Conservation (phyloP, 2,329 filamentous ascomycete species). For the Stagonosporopsis vannaccii region DNA sequence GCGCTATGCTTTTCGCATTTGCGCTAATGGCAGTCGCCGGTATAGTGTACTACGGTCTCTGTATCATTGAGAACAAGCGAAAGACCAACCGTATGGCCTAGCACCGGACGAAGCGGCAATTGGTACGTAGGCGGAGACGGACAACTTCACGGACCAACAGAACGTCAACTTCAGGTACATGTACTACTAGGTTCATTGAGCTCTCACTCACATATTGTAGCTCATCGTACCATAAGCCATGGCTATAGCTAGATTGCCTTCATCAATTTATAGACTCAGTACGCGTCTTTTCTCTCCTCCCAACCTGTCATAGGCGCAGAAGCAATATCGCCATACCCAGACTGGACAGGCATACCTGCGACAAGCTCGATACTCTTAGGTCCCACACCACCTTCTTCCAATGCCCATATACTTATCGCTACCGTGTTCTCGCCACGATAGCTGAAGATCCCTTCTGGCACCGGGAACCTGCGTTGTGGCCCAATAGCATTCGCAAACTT, state of each 20-base stretch:
- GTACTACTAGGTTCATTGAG: no score
- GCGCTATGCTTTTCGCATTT: conserved; percentile 3
- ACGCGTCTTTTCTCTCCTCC: conserved; percentile 24
- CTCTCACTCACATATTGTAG: neutral
- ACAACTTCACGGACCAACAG: neutral
- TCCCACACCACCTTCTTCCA: conserved; percentile 64
- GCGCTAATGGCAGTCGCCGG: neutral
- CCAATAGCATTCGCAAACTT: conserved; percentile 73
- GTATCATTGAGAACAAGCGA: conserved; percentile 2
- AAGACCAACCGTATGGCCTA: neutral
- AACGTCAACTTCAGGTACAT: conserved; percentile 1
- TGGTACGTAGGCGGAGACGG: neutral
- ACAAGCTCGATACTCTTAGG: conserved; percentile 62
- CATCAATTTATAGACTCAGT: no score
- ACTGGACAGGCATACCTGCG: conserved; percentile 54
- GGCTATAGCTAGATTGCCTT: no score
- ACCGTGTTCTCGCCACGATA: conserved; percentile 73
- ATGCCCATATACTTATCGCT: conserved; percentile 71
- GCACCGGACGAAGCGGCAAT: neutral
- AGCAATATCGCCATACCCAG: conserved; percentile 24
- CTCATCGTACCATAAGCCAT: neutral
- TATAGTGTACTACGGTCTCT: neutral
- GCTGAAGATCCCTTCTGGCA: conserved; percentile 75
- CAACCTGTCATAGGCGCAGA: conserved; percentile 25
- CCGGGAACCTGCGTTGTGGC: conserved; percentile 72